Conservation (phyloP, 805 yeast species). For the Sugiyamaella chiloensis region DNA sequence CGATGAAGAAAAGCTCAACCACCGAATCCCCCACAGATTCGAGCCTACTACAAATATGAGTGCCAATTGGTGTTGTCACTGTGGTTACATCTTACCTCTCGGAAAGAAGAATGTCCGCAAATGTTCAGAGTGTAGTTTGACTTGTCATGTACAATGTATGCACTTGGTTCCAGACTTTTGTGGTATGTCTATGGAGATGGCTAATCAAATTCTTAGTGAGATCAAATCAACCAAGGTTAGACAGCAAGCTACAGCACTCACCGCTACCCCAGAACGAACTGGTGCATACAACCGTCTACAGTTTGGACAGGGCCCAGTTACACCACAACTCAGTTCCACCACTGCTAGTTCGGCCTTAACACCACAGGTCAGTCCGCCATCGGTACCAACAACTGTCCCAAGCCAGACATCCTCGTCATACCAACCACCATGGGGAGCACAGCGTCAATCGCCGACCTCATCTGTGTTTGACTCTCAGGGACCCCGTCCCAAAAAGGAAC, state of each 20-base stretch:
- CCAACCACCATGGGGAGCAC: conserved; percentile 1
- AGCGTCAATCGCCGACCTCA: neutral
- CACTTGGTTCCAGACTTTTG: conserved; percentile 97
- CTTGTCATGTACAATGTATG: conserved; percentile 91
- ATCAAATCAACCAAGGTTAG: conserved; percentile 66
- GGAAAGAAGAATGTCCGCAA: conserved; percentile 89
- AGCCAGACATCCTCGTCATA: neutral
- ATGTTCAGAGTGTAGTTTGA: conserved; percentile 84
- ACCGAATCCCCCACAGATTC: conserved; percentile 94
- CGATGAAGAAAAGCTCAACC: conserved; percentile 83
- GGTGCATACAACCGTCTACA: conserved; percentile 24
- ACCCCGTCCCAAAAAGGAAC: conserved; percentile 25
- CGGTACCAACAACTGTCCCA: neutral
- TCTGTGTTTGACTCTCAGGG: neutral
- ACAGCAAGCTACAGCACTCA: conserved; percentile 25
- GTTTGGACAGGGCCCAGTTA: conserved; percentile 19
- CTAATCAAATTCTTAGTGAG: conserved; percentile 80
- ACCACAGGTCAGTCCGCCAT: neutral
- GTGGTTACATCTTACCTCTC: conserved; percentile 95
- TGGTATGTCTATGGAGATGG: conserved; percentile 98
- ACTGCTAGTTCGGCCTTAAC: conserved; percentile 2
- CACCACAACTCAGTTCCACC: conserved; percentile 7
- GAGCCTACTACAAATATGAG: conserved; percentile 90
- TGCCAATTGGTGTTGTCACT: conserved; percentile 99
- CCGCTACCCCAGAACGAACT: conserved; percentile 2